Percentiles rank a stretch among this genome's conserved stretches.
phyloP scores from a whole-genome alignment of 1,284 basidiomycete species.

The Chondrostereum purpureum region DNA sequence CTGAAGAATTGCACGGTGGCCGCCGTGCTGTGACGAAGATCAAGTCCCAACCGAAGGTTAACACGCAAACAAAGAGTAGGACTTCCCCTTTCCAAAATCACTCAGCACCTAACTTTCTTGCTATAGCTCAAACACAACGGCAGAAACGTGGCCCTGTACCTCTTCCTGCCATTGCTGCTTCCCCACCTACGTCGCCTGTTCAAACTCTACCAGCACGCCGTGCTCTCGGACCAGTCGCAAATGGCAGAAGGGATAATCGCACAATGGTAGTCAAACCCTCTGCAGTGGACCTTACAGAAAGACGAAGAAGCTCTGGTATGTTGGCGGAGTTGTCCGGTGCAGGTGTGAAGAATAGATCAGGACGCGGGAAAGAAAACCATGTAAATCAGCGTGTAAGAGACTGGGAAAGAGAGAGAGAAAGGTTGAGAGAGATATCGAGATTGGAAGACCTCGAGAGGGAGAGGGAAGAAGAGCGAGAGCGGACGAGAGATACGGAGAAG shows the following conservation, averaged over 20 bases:
- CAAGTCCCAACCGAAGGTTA: conserved; percentile 37
- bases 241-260: conserved; percentile 15
- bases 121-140: conserved; percentile 18
- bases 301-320: conserved; percentile 11
- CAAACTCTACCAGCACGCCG: conserved; percentile 15
- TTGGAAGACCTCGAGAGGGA: conserved; percentile 44
- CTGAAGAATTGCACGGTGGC: conserved; percentile 3
- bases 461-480: conserved; percentile 28
- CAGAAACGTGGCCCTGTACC: conserved; percentile 31
- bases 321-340: conserved; percentile 12
- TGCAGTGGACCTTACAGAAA: conserved; percentile 7
- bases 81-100: background rate
- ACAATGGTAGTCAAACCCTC: conserved; percentile 10
- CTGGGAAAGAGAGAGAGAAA: conserved; percentile 52
- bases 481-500: conserved; percentile 11
- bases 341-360: conserved; percentile 13
- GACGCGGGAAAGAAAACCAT: conserved; percentile 28
- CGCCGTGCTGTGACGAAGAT: conserved; percentile 25
- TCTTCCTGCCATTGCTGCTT: conserved; percentile 42
- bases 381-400: conserved; percentile 47
- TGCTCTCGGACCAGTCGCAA: conserved; percentile 13
- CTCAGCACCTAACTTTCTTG: background rate
- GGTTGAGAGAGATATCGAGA: conserved; percentile 47
- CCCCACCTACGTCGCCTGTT: conserved; percentile 32
- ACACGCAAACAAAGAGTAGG: conserved; percentile 27